phyloP scores from a whole-genome alignment of 1,284 basidiomycete species.

The Mycosarcoma mackinlayi region DNA sequence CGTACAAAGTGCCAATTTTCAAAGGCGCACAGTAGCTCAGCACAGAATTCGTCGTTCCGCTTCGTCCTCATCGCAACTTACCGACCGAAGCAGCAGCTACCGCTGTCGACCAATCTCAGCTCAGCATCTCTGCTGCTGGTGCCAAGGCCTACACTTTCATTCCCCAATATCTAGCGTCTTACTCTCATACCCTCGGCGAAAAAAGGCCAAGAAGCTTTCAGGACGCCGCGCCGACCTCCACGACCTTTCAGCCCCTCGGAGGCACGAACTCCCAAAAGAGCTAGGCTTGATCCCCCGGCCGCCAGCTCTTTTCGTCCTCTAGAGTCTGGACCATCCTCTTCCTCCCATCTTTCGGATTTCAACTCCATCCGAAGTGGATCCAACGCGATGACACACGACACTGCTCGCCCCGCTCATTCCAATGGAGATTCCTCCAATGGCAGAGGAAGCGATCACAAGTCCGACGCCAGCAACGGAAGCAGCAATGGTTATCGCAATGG shows the following conservation, averaged over 20 bases:
- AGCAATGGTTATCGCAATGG: conserved; percentile 33
- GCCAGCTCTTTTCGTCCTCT: conserved; percentile 22
- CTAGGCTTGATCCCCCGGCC: conserved; percentile 17
- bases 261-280: conserved; percentile 35
- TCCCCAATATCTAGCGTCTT: neutral
- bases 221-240: conserved; percentile 34
- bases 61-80: too few relatives aligned
- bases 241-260: conserved; percentile 27
- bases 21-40: too few relatives aligned
- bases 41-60: too few relatives aligned
- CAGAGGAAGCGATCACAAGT: conserved; percentile 13
- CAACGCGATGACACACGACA: conserved; percentile 23
- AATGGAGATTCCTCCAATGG: conserved; percentile 32
- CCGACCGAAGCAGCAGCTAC: too few relatives aligned
- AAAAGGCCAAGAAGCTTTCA: conserved; percentile 29
- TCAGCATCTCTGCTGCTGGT: neutral
- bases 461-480: conserved; percentile 18
- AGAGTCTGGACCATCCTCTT: conserved; percentile 12
- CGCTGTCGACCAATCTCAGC: too few relatives aligned
- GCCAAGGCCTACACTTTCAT: neutral
- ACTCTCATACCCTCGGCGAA: conserved; percentile 18
- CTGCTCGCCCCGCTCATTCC: conserved; percentile 8
- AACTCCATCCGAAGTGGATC: neutral
- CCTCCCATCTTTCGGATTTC: neutral
- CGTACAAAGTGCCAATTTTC: too few relatives aligned